phyloP scores from a whole-genome alignment of 495 filamentous ascomycete genomes.

The Tetracladium setigerum region DNA sequence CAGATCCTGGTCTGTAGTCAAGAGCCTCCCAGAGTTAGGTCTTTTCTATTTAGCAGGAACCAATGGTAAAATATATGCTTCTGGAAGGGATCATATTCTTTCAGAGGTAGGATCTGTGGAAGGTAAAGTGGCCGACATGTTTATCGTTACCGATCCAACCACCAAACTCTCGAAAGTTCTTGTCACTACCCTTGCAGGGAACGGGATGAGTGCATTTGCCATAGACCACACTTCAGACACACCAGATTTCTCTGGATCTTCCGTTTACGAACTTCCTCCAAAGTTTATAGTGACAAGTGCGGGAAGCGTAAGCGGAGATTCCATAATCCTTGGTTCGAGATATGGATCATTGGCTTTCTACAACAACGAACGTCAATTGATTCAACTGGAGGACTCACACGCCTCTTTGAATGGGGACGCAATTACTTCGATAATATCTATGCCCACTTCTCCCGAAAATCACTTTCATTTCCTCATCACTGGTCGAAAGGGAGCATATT shows the following conservation, averaged over 20 bases:
- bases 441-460: conserved; percentile 15
- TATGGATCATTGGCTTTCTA: conserved; percentile 54
- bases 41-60: conserved; percentile 44
- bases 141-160: conserved; percentile 5
- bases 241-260: background rate
- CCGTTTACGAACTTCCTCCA: conserved; percentile 3
- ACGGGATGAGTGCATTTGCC: conserved; percentile 16
- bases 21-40: conserved; percentile 22
- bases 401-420: conserved; percentile 42
- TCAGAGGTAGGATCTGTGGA: conserved; percentile 9
- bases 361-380: conserved; percentile 12
- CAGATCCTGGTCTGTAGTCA: conserved; percentile 36
- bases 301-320: conserved; percentile 4
- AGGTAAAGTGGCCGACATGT: conserved; percentile 41
- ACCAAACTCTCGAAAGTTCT: conserved; percentile 6
- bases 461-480: conserved; percentile 51
- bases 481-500: conserved; percentile 66
- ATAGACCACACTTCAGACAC: conserved; percentile 5
- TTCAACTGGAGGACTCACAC: background rate
- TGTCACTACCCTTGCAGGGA: conserved; percentile 16
- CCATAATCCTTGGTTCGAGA: conserved; percentile 62
- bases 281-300: conserved; percentile 20
- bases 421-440: conserved; percentile 54
- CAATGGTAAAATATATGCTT: conserved; percentile 45
- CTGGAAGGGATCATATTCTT: conserved; percentile 24